phyloP scores from a whole-genome alignment of 2,329 filamentous ascomycete genomes.

The Pseudocercospora pini-densiflorae region DNA sequence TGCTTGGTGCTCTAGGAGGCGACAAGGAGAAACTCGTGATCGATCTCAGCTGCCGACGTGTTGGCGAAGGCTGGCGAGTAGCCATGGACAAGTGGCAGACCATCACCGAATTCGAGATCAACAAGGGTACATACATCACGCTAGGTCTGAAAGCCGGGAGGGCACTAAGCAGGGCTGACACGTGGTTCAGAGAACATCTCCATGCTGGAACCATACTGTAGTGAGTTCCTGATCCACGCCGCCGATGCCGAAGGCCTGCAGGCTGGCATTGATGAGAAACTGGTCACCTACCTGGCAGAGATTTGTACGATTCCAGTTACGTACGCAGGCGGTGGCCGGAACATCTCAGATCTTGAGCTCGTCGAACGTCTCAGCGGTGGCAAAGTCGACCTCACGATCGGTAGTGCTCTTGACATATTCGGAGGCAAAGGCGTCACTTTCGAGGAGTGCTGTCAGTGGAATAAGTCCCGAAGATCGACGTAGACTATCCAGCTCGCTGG shows the following conservation, averaged over 20 bases:
- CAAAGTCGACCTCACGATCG: conserved; percentile 91
- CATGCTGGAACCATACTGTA: conserved; percentile 85
- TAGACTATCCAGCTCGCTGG: conserved; percentile 12
- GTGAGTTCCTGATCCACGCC: conserved; percentile 95
- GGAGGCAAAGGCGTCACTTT: conserved; percentile 86
- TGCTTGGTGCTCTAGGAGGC: conserved; percentile 72
- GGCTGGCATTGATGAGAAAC: conserved; percentile 82
- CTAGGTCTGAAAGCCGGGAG: conserved; percentile 9
- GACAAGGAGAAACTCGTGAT: conserved; percentile 86
- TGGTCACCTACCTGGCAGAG: conserved; percentile 74
- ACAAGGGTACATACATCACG: conserved; percentile 62
- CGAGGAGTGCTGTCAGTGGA: conserved; percentile 89
- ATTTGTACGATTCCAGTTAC: conserved; percentile 95
- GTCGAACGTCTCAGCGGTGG: conserved; percentile 80
- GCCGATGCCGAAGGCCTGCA: conserved; percentile 96
- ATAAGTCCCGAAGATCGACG: conserved; percentile 44
- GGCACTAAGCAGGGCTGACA: conserved; percentile 24
- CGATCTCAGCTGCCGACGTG: conserved; percentile 86
- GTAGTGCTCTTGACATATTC: conserved; percentile 95
- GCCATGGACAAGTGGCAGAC: conserved; percentile 99
- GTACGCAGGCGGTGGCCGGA: conserved; percentile 91
- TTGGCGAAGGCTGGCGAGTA: conserved; percentile 84
- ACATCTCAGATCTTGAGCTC: conserved; percentile 77
- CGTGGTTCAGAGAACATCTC: conserved; percentile 71
- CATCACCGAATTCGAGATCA: conserved; percentile 94